phyloP scores from a whole-genome alignment of 2,329 filamentous ascomycete species.

The Lachnellula cervina region DNA sequence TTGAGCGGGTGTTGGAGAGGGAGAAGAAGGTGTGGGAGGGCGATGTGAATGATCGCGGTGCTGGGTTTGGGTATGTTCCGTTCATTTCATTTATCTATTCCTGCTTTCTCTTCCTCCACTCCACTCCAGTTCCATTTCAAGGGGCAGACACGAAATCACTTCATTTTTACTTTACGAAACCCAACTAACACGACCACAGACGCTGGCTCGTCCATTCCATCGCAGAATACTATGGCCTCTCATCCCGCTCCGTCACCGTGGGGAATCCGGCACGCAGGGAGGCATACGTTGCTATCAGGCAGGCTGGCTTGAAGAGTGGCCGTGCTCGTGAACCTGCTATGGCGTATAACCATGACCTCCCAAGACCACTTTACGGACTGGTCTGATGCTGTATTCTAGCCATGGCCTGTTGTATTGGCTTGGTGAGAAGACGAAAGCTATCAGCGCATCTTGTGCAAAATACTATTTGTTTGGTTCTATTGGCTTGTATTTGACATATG shows the following conservation, averaged over 20 bases:
- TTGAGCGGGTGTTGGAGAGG: conserved; percentile 48
- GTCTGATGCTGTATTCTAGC: conserved; percentile 2
- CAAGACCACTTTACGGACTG: conserved; percentile 21
- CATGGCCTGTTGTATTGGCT: too few species aligned
- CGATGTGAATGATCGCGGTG: conserved; percentile 66
- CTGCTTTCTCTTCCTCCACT: not conserved
- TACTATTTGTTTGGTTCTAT: too few species aligned
- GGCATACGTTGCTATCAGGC: conserved; percentile 65
- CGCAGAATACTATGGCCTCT: conserved; percentile 72
- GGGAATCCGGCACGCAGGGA: conserved; percentile 67
- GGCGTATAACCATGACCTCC: conserved; percentile 18
- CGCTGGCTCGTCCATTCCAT: conserved; percentile 93
- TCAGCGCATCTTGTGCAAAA: too few species aligned
- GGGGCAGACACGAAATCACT: not conserved
- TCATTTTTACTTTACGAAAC: too few species aligned
- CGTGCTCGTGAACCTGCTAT: conserved; percentile 11
- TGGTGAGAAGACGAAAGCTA: too few species aligned
- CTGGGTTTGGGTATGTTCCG: conserved; percentile 65
- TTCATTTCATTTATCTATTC: conserved; percentile 15
- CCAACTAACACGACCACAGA: conserved; percentile 37
- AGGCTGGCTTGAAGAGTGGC: conserved; percentile 12
- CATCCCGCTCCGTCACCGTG: conserved; percentile 48
- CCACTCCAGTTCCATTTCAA: not conserved
- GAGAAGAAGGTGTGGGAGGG: conserved; percentile 78
- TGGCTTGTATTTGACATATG: too few species aligned